Evolutionary conservation across 116 monocot species (phyloP), one percentile per base, ranked within the genome.

Genomic region (Iris pallida): DNA sequence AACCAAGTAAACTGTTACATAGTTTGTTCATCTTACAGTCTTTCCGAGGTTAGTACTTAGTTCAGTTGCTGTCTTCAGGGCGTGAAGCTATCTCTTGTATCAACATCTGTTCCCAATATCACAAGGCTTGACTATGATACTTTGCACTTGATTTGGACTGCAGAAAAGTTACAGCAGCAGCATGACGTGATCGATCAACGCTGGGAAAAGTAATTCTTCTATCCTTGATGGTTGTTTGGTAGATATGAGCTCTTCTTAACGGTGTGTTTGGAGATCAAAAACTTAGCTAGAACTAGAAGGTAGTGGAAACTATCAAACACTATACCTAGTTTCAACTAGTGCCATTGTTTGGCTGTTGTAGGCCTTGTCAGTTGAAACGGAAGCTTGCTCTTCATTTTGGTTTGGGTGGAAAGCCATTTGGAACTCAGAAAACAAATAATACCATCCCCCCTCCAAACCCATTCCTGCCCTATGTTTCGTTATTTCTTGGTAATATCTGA

Each of bases 161-260:
- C 70, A 59, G 95, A 95, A 65, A 86, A 84, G 59, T 63, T 95
- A 63, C 82, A 88, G 66, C 75, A 86, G 68, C 91, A 95, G 63
- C 65, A 88, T 66, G 82, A 80, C 79, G 76, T 70, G 45, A 73
- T 86, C 65, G 80, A 89, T 78, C 80, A 66, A 47, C 82, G 64
- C 49, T 86, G 82, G 79, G 64, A 82, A 63, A 71, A 17, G 91
- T 86, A 84, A 69, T 57, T 71, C 45, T 64, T 55, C 45, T 61
- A 18, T 72, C 10, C 47, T 64, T 64, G 47, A 64, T 19, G 8
- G 30, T 47, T 10, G 45, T 57, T 47, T 64, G 47, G 8, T 61
- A 47, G 10, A 61, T 61, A 6, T 41, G 42, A 19, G 5, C 0
- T 20, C 41, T 59, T 16, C 41, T 3, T 6, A 30, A 30, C 30